phyloP scores from a whole-genome alignment of 1,139 yeast species.

The Blastobotrys malaysiensis region DNA sequence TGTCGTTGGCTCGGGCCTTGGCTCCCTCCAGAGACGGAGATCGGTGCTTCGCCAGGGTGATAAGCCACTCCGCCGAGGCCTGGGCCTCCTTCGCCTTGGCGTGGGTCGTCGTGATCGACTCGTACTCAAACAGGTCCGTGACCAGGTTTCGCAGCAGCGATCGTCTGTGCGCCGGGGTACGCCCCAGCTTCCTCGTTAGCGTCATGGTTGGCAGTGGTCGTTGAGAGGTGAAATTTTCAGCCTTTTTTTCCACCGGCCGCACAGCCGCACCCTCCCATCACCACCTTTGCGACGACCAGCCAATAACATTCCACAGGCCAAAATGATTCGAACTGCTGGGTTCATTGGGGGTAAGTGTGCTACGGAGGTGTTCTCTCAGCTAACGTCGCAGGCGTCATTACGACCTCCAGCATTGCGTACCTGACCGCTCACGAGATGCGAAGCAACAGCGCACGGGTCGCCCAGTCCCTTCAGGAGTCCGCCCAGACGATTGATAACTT shows the following conservation, averaged over 20 bases:
- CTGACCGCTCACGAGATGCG: constrained; percentile 57
- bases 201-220: constrained; percentile 16
- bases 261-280: neutral
- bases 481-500: constrained; percentile 42
- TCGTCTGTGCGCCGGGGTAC: constrained; percentile 46
- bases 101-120: constrained; percentile 62
- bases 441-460: constrained; percentile 43
- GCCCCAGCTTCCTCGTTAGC: constrained; percentile 24
- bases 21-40: constrained; percentile 25
- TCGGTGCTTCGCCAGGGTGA: constrained; percentile 43
- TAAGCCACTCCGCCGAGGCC: constrained; percentile 49
- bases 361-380: neutral
- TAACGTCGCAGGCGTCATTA: constrained; percentile 48
- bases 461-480: constrained; percentile 46
- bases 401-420: constrained; percentile 61
- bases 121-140: constrained; percentile 61
- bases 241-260: constrained; percentile 1
- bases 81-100: constrained; percentile 69
- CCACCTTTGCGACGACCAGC: neutral
- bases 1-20: constrained; percentile 23
- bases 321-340: constrained; percentile 59
- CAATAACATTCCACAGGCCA: neutral
- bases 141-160: constrained; percentile 57
- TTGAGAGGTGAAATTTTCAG: neutral
- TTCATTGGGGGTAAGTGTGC: constrained; percentile 47